Base-by-base conservation (phyloP, 225 moss, liverwort and hornwort species). In the Bryum argenteum region DNA sequence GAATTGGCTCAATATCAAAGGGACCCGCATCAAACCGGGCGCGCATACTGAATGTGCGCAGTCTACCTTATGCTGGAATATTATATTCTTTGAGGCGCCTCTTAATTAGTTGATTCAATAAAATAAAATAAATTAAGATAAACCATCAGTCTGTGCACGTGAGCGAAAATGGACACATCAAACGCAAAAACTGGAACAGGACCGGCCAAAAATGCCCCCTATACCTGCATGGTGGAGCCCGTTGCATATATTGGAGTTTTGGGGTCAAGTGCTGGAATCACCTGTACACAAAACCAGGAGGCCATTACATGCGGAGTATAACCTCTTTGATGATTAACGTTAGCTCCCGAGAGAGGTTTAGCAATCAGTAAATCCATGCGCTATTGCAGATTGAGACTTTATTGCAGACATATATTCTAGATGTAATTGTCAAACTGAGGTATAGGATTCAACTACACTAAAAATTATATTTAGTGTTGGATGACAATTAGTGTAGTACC, bases 221-320 rank as follows among this genome's bases (percentile, higher is more conserved):
- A 24, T 81, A 93, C 96, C 96, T 98, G 94, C 92, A 98, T 94
- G 18, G 97, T 98, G 78, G 94, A 98, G 9, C 97, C 97, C 9
- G 97, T 98, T 38, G 97, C 94, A 80, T 91, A 98, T 52, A 98
- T 98, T 22, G 97, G 97, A 56, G 97, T 98, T 63, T 74, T 91
- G 12, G 97, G 89, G 75, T 98, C 97, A 77, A 98, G 84, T 8
- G 97, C 97, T 56, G 97, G 97, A 79, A 98, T 9, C 39, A 96
- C 96, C 96, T 96, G 75, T 5, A n/a, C 24, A 48, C 56, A 70
- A 37, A 38, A 61, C 68, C 21, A 65, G 18, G 48, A 54, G 60
- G 14, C 58, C 54, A 63, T 69, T 54, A 43, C 10, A 21, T 33
- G 33, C 5, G 33, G 33, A 0, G 33, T 33, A 33, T 33, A 4